Evolutionary conservation across 2,329 filamentous ascomycete genomes (phyloP).

Genomic region (Diaporthe capsici): DNA sequence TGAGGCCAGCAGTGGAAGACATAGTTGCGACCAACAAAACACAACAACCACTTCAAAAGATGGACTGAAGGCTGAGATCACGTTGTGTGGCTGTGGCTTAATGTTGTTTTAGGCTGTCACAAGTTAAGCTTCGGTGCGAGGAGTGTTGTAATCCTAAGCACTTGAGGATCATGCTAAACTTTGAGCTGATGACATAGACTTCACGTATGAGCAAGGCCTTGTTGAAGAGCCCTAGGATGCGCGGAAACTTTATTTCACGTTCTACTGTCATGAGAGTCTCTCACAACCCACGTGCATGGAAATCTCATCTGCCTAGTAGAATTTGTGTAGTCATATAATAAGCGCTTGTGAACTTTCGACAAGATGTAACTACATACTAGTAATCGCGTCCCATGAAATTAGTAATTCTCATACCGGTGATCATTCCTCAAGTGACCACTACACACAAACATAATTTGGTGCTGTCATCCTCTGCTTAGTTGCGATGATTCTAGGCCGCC

Average conservation of each 20-base stretch:
- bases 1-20: not conserved
- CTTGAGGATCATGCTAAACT: not conserved
- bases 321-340: not conserved
- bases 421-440: not conserved
- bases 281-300: not conserved
- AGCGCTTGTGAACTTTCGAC: not conserved
- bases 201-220: not conserved
- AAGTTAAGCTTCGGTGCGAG: not conserved
- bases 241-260: not conserved
- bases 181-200: not conserved
- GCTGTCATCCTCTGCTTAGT: not conserved
- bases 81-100: not conserved
- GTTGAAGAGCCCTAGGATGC: not conserved
- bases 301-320: not conserved
- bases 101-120: not conserved
- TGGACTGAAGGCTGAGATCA: not conserved
- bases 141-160: not conserved
- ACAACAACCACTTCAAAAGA: too few relatives aligned
- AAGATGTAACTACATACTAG: too few relatives aligned
- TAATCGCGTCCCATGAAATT: not conserved
- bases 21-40: not conserved
- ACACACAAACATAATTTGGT: too few relatives aligned
- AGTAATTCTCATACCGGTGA: not conserved
- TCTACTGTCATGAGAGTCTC: too few relatives aligned
- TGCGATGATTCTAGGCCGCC: not conserved